Evolutionary conservation across 2,329 filamentous ascomycete genomes (phyloP).

Genomic region (Neurospora sp.): DNA sequence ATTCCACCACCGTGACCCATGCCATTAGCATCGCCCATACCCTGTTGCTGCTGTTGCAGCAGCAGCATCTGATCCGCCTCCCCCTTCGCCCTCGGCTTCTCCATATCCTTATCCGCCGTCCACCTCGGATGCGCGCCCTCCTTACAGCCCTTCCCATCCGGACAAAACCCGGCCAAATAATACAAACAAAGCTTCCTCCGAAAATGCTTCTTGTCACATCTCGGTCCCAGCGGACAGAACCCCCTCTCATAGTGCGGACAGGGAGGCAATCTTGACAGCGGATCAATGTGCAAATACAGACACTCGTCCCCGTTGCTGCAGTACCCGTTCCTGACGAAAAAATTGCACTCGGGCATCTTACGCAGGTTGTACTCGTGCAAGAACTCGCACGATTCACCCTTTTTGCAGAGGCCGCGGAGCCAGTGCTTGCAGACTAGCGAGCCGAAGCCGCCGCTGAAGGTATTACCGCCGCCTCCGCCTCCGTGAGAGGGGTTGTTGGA

Average conservation of each 20-base stretch:
- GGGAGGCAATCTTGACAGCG: constrained; percentile 65
- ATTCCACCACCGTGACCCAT: constrained; percentile 27
- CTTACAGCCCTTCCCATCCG: constrained; percentile 65
- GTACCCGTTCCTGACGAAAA: constrained; percentile 86
- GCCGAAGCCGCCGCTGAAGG: constrained; percentile 49
- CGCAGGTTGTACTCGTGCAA: constrained; percentile 97
- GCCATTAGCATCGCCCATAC: constrained; percentile 22
- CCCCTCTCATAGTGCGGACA: constrained; percentile 91
- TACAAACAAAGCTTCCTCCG: constrained; percentile 71
- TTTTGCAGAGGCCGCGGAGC: constrained; percentile 94
- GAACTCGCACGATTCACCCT: constrained; percentile 94
- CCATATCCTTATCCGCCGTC: constrained; percentile 53
- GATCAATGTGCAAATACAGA: constrained; percentile 82
- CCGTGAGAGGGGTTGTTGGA: too few species aligned
- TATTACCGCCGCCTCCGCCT: constrained; percentile 10
- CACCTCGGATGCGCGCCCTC: constrained; percentile 77
- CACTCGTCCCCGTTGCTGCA: constrained; percentile 97
- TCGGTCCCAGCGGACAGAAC: constrained; percentile 84
- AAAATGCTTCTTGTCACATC: constrained; percentile 83
- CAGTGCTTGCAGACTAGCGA: constrained; percentile 97
- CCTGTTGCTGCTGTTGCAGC: constrained; percentile 35
- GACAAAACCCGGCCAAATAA: constrained; percentile 92
- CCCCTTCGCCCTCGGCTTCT: constrained; percentile 64
- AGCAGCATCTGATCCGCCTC: constrained; percentile 46
- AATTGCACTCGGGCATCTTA: constrained; percentile 97